phyloP scores from a whole-genome alignment of 257 asterid genomes.

The Nyctanthes arbortristis region DNA sequence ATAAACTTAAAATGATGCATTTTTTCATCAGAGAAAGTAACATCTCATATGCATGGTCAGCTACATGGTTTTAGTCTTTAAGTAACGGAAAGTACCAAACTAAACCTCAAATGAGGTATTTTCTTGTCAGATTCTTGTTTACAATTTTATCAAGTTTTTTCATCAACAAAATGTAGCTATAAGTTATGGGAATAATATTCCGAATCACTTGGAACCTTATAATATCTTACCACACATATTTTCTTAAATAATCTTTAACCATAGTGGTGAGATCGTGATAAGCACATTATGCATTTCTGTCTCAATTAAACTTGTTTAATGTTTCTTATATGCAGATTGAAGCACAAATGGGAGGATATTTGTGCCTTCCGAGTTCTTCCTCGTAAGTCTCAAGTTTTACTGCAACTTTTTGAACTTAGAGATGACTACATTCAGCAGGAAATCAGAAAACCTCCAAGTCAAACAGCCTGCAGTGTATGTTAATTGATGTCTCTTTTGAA shows the following conservation, averaged over 20 bases:
- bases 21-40: too few relatives aligned
- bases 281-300: slow-evolving; percentile 11
- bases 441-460: slow-evolving; percentile 66
- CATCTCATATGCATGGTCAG: neutral
- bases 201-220: neutral
- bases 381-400: slow-evolving; percentile 53
- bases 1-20: too few relatives aligned
- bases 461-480: slow-evolving; percentile 70
- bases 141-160: slow-evolving; percentile 1
- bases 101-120: slow-evolving; percentile 9
- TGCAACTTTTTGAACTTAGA: slow-evolving; percentile 75
- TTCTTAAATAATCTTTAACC: neutral
- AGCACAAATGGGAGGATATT: slow-evolving; percentile 76
- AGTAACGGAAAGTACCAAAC: neutral
- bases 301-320: slow-evolving; percentile 6
- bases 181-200: neutral
- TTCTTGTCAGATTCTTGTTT: neutral
- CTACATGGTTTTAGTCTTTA: neutral
- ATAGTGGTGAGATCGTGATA: neutral
- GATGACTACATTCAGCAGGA: slow-evolving; percentile 92
- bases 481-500: slow-evolving; percentile 20
- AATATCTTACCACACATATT: slow-evolving; percentile 2
- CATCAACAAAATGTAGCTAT: slow-evolving; percentile 18
- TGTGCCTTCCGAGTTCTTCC: slow-evolving; percentile 85
- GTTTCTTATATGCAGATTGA: slow-evolving; percentile 47